Evolutionary conservation across 2,329 filamentous ascomycete species (phyloP), one percentile per base, ranked within the genome.

Genomic region (Botrytis aclada): DNA sequence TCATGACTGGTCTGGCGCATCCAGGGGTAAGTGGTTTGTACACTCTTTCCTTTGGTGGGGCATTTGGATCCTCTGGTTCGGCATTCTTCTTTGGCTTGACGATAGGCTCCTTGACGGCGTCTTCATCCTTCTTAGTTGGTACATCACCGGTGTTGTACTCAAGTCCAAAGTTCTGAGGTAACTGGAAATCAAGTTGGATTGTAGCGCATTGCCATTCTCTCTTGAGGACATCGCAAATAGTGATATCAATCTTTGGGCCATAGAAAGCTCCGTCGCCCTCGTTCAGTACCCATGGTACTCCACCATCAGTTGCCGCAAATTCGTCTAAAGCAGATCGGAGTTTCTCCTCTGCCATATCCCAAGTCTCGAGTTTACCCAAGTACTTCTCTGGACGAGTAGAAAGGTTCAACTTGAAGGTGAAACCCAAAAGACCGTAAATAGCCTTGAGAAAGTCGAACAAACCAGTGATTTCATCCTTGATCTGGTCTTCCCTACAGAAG

Each of bases 161-260:
- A 58, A 98, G 88, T 80, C 93, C 92, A 84, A 98, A 98, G 82
- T 94, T 94, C 78, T 92, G 86, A 1, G 92, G 92, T 32, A 93
- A 88, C 81, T 97, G 92, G 85, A 97, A 97, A 82, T 97, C 94
- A 71, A 97, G 89, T 84, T 98, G 95, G 77, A 98, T 97, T 20
- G 95, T 98, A 78, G 95, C 94, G 80, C 93, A 97, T 83, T 97
- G 93, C 85, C 90, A 93, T 74, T 95, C 93, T 81, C 95, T 89
- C 83, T 90, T 90, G 77, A 98, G 86, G 63, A 93, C 93, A 83
- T 98, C 95, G 69, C 90, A 91, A 80, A 99, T 95, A 75, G 93
- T 97, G 80, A 99, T 96, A 79, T 99, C 96, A 78, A 98, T 97
- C 88, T 99, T 99, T 69, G 96, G 96, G 2, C 96, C 96, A 82